Base-by-base conservation (phyloP, 208 protist species). In the Endotrypanum monterogeii region DNA sequence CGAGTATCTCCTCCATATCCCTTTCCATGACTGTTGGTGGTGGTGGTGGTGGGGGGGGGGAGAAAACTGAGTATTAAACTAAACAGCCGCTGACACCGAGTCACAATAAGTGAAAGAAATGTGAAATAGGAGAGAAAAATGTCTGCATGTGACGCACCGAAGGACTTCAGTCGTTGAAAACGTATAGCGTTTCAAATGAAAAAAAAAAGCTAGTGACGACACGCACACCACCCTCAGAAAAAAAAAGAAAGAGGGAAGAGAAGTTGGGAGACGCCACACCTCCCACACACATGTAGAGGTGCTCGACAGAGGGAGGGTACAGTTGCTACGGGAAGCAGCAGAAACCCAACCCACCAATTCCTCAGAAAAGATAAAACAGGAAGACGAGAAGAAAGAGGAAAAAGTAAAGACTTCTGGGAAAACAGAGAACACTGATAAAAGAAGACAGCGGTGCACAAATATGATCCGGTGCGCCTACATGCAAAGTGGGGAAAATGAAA, bases 1-100 rank as follows among this genome's bases (percentile, higher is more conserved):
- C 78, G 8, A 78, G 50, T 44, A 94, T 44, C 50, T 89, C 85
- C 16, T 85, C 75, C 2, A 88, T 65, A 66, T 78, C 50, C 28
- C 62, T 76, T 48, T 85, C 80, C 78, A 84, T 87, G 50, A 32
- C 48, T 71, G 20, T 50, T 23, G 44, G 9, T n/a, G n/a, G n/a
- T n/a, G n/a, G n/a, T n/a, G n/a, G n/a, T n/a, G n/a, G n/a, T n/a
- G 23, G 60, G n/a, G 7, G 60, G 20, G 7, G 25, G 39, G 37
- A 39, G 54, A 73, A 39, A 20, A 14, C n/a, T n/a, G n/a, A n/a
- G n/a, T n/a, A n/a, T n/a, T n/a, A 50, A 73, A 62, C 20, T 37
- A 60, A 32, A 32, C 44, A 25, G 9, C 20, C 32, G 18, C 60
- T 25, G 60, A 65, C 11, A 46, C 60, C 60, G 44, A 69, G 52